Conservation (phyloP, 1,284 basidiomycete species). For the Cryptococcus neoformans region DNA sequence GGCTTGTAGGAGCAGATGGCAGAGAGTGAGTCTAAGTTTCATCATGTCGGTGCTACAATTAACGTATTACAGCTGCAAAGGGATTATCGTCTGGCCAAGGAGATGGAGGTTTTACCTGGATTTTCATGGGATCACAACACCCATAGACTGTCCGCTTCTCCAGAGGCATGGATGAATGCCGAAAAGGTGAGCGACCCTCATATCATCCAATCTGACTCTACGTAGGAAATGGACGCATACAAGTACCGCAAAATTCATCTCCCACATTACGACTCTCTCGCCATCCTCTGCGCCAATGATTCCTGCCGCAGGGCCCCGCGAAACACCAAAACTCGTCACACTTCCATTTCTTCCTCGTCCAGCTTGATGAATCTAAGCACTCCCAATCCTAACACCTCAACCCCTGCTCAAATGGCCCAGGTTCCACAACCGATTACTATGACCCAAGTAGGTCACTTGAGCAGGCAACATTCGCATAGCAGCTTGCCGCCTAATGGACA, state of each 20-base stretch:
- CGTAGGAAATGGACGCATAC: slow-evolving; percentile 23
- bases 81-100: slow-evolving; percentile 39
- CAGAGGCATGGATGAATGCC: slow-evolving; percentile 33
- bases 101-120: slow-evolving; percentile 28
- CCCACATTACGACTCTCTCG: slow-evolving; percentile 33
- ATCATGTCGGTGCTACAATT: neutral
- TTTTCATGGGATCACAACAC: slow-evolving; percentile 30
- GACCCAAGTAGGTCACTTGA: no score
- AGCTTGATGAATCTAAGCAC: neutral
- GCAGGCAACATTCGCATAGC: no score
- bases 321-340: slow-evolving; percentile 1
- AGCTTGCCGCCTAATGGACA: no score
- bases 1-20: slow-evolving; percentile 45
- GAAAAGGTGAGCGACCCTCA: slow-evolving; percentile 21
- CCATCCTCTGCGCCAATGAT: slow-evolving; percentile 27
- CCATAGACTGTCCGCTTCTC: slow-evolving; percentile 23
- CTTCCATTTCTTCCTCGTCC: neutral
- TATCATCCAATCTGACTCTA: neutral
- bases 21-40: slow-evolving; percentile 22
- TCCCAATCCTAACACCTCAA: neutral
- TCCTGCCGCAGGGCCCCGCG: neutral
- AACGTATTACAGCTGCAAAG: slow-evolving; percentile 27
- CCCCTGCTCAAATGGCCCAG: no score
- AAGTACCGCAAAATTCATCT: slow-evolving; percentile 39
- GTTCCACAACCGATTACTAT: no score